Percentiles rank a stretch among this genome's conserved stretches.
Evolutionary conservation across 2,329 filamentous ascomycete genomes (phyloP).

Genomic region (Colletotrichum nymphaeae): DNA sequence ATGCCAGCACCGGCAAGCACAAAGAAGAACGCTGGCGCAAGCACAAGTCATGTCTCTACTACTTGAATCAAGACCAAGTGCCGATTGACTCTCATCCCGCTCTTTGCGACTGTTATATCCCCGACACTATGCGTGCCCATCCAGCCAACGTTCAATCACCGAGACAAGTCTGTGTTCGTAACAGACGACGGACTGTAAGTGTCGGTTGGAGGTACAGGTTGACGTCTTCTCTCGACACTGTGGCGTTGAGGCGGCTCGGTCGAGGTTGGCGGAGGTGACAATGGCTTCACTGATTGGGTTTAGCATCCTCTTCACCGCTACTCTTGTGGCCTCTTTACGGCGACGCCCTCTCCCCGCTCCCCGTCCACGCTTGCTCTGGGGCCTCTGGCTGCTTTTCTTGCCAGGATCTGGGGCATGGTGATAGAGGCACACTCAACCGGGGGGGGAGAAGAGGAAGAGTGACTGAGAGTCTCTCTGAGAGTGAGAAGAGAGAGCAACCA

Average conservation of each 20-base stretch:
- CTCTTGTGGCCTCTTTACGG: constrained; percentile 37
- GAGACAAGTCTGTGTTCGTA: constrained; percentile 10
- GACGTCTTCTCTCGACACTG: constrained; percentile 19
- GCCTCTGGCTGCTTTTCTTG: not conserved
- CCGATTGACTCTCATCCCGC: not conserved
- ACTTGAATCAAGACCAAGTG: not conserved
- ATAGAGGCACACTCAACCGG: not conserved
- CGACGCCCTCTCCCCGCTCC: constrained; percentile 35
- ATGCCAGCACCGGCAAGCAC: not conserved
- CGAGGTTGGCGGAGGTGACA: constrained; percentile 30
- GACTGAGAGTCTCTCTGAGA: too few species aligned
- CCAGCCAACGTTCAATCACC: constrained; percentile 8
- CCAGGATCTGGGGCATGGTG: constrained; percentile 7
- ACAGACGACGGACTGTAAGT: not conserved
- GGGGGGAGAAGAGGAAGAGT: not conserved
- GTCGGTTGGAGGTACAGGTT: constrained; percentile 1
- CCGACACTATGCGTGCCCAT: not conserved
- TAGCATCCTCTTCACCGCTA: constrained; percentile 39
- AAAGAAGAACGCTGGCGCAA: not conserved
- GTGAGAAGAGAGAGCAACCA: not conserved
- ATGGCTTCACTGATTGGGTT: constrained; percentile 35
- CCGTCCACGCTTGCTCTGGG: not conserved
- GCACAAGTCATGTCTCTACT: not conserved
- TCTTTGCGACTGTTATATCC: constrained; percentile 1
- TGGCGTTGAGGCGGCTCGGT: constrained; percentile 32